Conservation (phyloP, 2,329 filamentous ascomycete species). For the Fonsecaea multimorphosa region DNA sequence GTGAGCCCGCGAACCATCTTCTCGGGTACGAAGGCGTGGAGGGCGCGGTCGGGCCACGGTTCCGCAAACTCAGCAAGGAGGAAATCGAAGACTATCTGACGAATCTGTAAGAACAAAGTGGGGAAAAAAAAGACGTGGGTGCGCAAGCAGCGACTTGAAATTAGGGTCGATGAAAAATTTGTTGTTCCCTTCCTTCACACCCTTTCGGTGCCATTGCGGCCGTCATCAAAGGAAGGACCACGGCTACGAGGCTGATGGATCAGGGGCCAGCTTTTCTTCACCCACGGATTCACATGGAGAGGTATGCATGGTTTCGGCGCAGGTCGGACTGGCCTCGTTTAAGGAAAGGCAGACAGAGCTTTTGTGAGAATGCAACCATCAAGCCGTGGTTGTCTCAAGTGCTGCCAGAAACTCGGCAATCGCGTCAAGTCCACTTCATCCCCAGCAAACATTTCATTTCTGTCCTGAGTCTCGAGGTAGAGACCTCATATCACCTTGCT, state of each 20-base stretch:
- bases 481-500: too few species aligned
- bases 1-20: slow-evolving; percentile 89
- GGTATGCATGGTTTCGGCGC: neutral
- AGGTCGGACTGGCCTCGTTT: neutral
- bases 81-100: slow-evolving; percentile 99
- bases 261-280: neutral
- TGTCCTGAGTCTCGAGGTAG: too few species aligned
- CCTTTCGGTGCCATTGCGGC: neutral
- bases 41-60: slow-evolving; percentile 81
- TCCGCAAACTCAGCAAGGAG: slow-evolving; percentile 93
- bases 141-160: neutral
- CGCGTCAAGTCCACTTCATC: too few species aligned
- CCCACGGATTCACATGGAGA: neutral
- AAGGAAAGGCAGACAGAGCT: neutral
- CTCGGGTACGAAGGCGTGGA: slow-evolving; percentile 90
- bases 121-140: neutral
- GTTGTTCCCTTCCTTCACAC: neutral
- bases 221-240: neutral
- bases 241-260: neutral
- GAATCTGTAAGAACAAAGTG: slow-evolving; percentile 70
- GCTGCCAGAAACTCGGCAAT: too few species aligned
- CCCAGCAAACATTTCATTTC: too few species aligned
- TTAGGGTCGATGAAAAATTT: neutral
- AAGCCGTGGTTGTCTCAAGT: neutral
- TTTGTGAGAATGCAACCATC: neutral